These are phyloP conservation scores for Rhizophora apiculata DNA, from an alignment of 345 rosid genomes.

Conservation along the genomic window DNA sequence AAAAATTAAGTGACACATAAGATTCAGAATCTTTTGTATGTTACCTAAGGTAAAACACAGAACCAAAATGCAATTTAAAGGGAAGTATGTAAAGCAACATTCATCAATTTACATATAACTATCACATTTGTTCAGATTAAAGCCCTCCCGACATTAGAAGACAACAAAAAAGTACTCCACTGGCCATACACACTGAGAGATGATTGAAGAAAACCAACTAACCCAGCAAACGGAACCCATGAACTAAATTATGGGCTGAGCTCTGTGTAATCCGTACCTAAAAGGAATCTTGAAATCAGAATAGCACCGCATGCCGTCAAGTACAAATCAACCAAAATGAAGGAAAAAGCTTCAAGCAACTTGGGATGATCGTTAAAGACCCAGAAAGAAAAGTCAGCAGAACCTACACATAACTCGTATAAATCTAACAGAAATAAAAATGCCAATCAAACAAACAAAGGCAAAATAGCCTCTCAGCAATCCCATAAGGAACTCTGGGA, in stretches of 20 bases:
- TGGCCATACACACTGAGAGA: no score
- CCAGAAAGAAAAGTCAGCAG: background rate
- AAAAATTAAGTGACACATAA: no score
- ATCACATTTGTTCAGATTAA: no score
- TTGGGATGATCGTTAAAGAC: background rate
- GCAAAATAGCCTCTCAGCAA: background rate
- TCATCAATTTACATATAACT: no score
- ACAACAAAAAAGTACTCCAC: no score
- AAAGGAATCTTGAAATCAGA: background rate
- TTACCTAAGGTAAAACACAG: no score
- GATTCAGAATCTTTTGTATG: no score
- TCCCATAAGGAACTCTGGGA: background rate
- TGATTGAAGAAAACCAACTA: no score
- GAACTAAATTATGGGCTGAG: background rate
- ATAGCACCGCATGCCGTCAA: background rate
- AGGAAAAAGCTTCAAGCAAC: background rate
- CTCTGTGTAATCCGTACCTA: background rate
- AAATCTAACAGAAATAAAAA: background rate
- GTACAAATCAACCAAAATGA: background rate
- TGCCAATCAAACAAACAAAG: background rate
- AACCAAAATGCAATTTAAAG: no score
- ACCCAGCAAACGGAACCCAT: background rate
- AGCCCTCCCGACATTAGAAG: no score
- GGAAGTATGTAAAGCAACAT: no score
- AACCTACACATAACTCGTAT: background rate